Evolutionary conservation across 2,329 filamentous ascomycete species (phyloP).

Genomic region (Aspergillus sp.): DNA sequence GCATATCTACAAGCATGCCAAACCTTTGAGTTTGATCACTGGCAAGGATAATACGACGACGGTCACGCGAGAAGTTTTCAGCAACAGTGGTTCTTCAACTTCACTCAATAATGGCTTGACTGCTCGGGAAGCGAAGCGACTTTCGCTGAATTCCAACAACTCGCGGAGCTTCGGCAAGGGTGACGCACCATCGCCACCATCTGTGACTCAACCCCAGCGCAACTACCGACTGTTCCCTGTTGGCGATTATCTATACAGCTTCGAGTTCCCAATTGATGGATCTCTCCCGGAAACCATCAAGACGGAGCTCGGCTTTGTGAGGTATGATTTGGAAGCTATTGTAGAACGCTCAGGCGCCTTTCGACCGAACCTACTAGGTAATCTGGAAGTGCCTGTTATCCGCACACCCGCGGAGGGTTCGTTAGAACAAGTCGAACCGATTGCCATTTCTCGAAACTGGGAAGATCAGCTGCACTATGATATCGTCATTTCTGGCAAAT

Average conservation of each 20-base stretch:
- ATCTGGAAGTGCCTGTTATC: conserved; percentile 79
- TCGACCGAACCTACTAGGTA: conserved; percentile 80
- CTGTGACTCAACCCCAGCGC: conserved; percentile 65
- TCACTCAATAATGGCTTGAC: conserved; percentile 47
- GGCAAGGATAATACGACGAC: conserved; percentile 34
- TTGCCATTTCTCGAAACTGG: conserved; percentile 90
- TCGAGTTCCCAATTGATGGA: conserved; percentile 79
- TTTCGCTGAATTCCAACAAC: conserved; percentile 78
- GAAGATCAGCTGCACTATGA: conserved; percentile 95
- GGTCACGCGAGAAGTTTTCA: conserved; percentile 36
- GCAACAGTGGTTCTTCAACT: conserved; percentile 40
- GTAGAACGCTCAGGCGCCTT: conserved; percentile 87
- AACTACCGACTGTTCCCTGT: conserved; percentile 85
- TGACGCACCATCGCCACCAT: conserved; percentile 61
- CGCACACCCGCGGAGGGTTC: conserved; percentile 84
- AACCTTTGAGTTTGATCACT: conserved; percentile 28
- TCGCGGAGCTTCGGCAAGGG: conserved; percentile 83
- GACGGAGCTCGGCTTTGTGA: conserved; percentile 80
- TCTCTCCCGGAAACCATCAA: conserved; percentile 80
- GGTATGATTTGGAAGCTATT: conserved; percentile 81
- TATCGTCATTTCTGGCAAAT: conserved; percentile 94
- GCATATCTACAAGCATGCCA: conserved; percentile 60
- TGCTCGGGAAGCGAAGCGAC: conserved; percentile 57
- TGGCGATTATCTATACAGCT: conserved; percentile 71
- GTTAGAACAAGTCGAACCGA: conserved; percentile 86